These are phyloP conservation scores for Otatea glauca DNA, from an alignment of 176 grass and related monocot species.

Conservation along the genomic window DNA sequence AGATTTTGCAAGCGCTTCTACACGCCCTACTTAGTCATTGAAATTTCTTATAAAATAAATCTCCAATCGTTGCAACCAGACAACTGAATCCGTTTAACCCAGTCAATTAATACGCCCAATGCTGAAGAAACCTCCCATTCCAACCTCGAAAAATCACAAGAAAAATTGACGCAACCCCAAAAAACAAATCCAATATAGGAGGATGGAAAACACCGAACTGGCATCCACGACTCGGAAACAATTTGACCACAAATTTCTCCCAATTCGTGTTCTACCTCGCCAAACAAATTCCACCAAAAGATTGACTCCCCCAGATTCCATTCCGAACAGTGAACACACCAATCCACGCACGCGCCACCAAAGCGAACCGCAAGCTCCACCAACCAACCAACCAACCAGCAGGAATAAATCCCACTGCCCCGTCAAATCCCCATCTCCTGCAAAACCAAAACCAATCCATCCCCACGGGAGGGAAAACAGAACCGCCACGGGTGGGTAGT, in stretches of 20 bases:
- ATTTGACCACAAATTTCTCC: neutral
- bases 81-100: neutral
- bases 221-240: neutral
- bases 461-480: neutral
- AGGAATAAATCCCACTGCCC: neutral
- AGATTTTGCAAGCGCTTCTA: neutral
- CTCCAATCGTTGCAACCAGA: neutral
- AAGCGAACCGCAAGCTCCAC: neutral
- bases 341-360: neutral
- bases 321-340: neutral
- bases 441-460: neutral
- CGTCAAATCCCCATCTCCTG: no score
- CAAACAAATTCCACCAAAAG: neutral
- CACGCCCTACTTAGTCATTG: neutral
- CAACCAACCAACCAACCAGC: neutral
- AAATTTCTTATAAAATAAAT: neutral
- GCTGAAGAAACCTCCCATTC: neutral
- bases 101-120: neutral
- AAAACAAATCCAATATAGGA: neutral
- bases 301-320: neutral
- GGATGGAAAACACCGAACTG: neutral
- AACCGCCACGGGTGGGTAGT: neutral
- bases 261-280: neutral
- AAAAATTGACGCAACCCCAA: neutral
- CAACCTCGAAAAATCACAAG: neutral